Conservation (phyloP, 2,329 filamentous ascomycete species). For the Botrytis galanthina region DNA sequence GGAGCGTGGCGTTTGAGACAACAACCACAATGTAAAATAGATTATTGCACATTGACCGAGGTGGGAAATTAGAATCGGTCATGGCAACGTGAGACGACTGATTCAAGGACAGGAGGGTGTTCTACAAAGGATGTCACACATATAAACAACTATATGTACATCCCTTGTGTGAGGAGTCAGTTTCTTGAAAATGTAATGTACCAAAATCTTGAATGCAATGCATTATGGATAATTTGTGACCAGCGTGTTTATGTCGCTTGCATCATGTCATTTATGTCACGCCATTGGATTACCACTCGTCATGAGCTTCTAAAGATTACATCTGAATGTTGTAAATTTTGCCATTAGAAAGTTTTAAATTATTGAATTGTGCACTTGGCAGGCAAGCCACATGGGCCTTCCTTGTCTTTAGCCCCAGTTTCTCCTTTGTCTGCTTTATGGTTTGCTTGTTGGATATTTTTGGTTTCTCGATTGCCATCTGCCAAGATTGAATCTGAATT, state of each 20-base stretch:
- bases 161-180: background rate
- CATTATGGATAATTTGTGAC: background rate
- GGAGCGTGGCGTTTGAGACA: conserved; percentile 17
- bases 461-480: conserved; percentile 21
- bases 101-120: background rate
- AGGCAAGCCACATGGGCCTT: conserved; percentile 76
- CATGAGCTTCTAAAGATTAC: background rate
- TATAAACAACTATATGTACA: background rate
- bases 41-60: background rate
- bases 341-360: background rate
- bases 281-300: background rate
- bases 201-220: background rate
- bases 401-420: conserved; percentile 46
- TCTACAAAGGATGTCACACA: background rate
- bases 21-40: conserved; percentile 16
- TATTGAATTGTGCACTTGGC: conserved; percentile 65
- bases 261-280: background rate
- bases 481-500: background rate
- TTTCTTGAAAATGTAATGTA: background rate
- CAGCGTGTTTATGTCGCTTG: background rate
- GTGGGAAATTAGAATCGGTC: conserved; percentile 12
- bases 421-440: conserved; percentile 22
- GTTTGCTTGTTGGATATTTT: conserved; percentile 30
- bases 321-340: background rate
- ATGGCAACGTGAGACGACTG: background rate